A percentile compares a stretch with the other conserved stretches of the same genome.
phyloP scores from a whole-genome alignment of 495 filamentous ascomycete species.

The Durotheca rogersii region DNA sequence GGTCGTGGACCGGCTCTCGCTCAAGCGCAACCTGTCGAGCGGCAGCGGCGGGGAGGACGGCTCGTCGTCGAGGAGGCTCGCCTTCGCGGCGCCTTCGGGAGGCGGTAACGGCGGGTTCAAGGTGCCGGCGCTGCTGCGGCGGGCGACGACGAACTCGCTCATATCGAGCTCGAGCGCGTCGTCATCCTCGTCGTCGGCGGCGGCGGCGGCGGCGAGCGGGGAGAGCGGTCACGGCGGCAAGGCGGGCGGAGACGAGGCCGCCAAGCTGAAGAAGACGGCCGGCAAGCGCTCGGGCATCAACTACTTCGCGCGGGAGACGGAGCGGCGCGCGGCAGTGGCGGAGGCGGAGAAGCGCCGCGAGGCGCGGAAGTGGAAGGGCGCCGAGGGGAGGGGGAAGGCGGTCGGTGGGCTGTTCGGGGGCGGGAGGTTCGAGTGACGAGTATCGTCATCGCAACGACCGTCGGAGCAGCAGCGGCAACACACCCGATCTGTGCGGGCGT shows the following conservation, averaged over 20 bases:
- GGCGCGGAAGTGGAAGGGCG: slow-evolving; percentile 67
- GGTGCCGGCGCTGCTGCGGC: slow-evolving; percentile 75
- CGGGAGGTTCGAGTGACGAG: slow-evolving; percentile 55
- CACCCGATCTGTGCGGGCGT: too few relatives aligned
- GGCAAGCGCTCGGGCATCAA: slow-evolving; percentile 64
- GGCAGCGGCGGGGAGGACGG: slow-evolving; percentile 25
- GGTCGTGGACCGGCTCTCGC: slow-evolving; percentile 78
- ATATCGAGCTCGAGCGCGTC: slow-evolving; percentile 35
- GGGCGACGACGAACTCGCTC: slow-evolving; percentile 66
- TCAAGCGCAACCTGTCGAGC: slow-evolving; percentile 62
- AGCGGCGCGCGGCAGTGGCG: slow-evolving; percentile 58
- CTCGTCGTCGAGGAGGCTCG: slow-evolving; percentile 50
- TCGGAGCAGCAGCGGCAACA: too few relatives aligned
- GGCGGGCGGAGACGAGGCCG: slow-evolving; percentile 37
- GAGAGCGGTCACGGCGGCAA: neutral
- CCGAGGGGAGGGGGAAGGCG: slow-evolving; percentile 47
- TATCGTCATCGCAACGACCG: too few relatives aligned
- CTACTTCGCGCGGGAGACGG: slow-evolving; percentile 75
- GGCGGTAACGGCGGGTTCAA: slow-evolving; percentile 55
- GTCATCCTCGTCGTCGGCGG: slow-evolving; percentile 36
- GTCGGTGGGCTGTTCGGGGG: slow-evolving; percentile 54
- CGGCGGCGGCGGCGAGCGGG: slow-evolving; percentile 38
- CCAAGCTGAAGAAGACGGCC: slow-evolving; percentile 69
- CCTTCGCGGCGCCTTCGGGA: slow-evolving; percentile 58
- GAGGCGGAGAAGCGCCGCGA: slow-evolving; percentile 63